A percentile compares a stretch with the other conserved stretches of the same genome.
Conservation (phyloP, 1,284 basidiomycete species). For the Phenoliferia sp. region DNA sequence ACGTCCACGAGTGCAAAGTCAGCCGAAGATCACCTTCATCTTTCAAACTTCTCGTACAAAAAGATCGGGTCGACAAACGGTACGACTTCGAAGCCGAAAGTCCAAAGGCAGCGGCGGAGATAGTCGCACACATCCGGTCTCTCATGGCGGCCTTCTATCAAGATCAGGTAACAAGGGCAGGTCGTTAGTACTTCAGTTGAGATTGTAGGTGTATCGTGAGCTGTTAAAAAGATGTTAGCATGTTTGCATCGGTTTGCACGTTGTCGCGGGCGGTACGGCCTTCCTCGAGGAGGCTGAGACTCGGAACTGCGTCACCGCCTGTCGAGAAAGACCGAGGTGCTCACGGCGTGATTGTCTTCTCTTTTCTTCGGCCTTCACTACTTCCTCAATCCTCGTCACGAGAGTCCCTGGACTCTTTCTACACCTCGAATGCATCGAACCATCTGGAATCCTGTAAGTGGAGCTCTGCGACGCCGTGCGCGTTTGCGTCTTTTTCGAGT, state of each 20-base stretch:
- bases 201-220: not conserved
- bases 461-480: not conserved
- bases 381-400: not conserved
- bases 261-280: no score
- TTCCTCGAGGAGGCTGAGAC: no score
- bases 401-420: no score
- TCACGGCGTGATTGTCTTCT: no score
- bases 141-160: slow-evolving; percentile 22
- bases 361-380: not conserved
- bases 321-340: no score
- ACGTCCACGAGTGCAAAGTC: slow-evolving; percentile 76
- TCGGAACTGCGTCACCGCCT: no score
- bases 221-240: no score
- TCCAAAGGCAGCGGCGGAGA: slow-evolving; percentile 50
- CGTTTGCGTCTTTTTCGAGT: not conserved
- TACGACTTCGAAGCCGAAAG: slow-evolving; percentile 98
- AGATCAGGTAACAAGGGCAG: slow-evolving; percentile 1
- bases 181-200: not conserved
- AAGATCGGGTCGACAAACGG: slow-evolving; percentile 62
- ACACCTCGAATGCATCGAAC: not conserved
- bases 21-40: slow-evolving; percentile 70
- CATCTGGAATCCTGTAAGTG: not conserved
- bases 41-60: slow-evolving; percentile 79
- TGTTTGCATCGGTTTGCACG: no score
- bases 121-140: slow-evolving; percentile 38